Base-by-base conservation (phyloP, 352 stramenopile genomes). In the Phytophthora syringae region DNA sequence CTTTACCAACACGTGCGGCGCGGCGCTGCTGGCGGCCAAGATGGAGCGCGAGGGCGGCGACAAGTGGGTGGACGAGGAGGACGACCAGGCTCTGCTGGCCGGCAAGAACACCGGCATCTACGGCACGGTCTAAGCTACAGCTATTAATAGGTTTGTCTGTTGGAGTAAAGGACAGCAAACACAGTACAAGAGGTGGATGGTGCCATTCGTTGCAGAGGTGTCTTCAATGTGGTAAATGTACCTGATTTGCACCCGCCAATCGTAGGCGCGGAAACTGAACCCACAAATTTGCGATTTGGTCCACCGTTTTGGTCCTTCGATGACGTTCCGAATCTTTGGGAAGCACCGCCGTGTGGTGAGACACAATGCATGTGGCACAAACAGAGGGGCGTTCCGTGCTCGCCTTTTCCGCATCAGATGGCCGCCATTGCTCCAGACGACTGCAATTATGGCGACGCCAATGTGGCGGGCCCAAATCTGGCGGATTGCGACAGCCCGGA, bases 1-100 rank as follows among this genome's bases (percentile, higher is more conserved):
- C n/a, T 84, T 89, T 57, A 83, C 73, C 34, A 89, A 89, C 66
- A 83, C 78, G 27, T 80, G 80, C 60, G 76, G 80, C n/a, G 78
- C 78, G 0, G 80, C 78, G 18, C 60, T 87, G 13, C 78, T 86
- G 20, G 80, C 80, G 2, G 71, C 73, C 52, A 81, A 88, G 58
- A 74, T 89, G 63, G 80, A 88, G 64, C 70, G 61, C n/a, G 70
- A 85, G n/a, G 65, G 59, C 34, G 65, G 64, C 15, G 59, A 63
- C 59, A 69, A 64, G 44, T 69, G 59, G 65, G 32, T 64, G 30
- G 51, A 69, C 45, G 54, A 65, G 7, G 68, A 77, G 53, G 59
- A 64, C 43, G 59, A 77, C 47, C 43, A 74, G 34, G 54, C 52
- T 15, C 50, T 64, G 22, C 49, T 70, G 20, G 55, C 45, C 2